A percentile compares a stretch with the other conserved stretches of the same genome.
These are phyloP conservation scores for Hyphopichia wangnamkhiaoensis DNA, from an alignment of 1,139 yeast genomes.

Conservation along the genomic window DNA sequence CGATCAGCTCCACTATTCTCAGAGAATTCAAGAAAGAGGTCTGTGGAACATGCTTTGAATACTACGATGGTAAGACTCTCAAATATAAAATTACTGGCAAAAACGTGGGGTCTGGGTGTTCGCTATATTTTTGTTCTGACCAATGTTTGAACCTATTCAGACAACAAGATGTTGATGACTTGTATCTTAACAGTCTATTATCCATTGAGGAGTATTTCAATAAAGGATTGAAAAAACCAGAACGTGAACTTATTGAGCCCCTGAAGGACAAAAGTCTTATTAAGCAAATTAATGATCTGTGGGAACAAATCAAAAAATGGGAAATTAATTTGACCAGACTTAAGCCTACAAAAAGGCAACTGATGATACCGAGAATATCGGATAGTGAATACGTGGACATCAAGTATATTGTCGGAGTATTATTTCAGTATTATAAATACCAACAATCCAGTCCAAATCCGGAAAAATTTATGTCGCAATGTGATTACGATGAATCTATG, in stretches of 20 bases:
- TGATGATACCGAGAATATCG: constrained; percentile 33
- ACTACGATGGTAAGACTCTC: constrained; percentile 50
- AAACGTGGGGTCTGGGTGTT: constrained; percentile 10
- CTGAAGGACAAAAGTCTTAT: constrained; percentile 14
- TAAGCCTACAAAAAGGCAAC: constrained; percentile 30
- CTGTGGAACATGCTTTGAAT: constrained; percentile 56
- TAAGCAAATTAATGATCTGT: constrained; percentile 21
- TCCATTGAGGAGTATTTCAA: constrained; percentile 27
- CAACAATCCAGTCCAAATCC: constrained; percentile 5
- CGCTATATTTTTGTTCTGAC: constrained; percentile 57
- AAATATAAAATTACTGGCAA: constrained; percentile 31
- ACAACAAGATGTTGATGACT: constrained; percentile 19
- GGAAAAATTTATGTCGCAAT: constrained; percentile 10
- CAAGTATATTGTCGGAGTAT: constrained; percentile 35
- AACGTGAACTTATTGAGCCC: constrained; percentile 17
- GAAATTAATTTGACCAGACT: constrained; percentile 23
- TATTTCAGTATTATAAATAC: constrained; percentile 25
- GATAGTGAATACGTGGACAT: constrained; percentile 41
- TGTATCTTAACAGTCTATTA: constrained; percentile 25
- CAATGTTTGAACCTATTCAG: constrained; percentile 42
- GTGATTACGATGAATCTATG: constrained; percentile 11
- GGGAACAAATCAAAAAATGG: constrained; percentile 40
- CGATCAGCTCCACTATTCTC: constrained; percentile 50
- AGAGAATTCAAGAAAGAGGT: constrained; percentile 66
- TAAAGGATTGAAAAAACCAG: constrained; percentile 24